A percentile compares a stretch with the other conserved stretches of the same genome.
Conservation (phyloP, 2,329 filamentous ascomycete species). For the Aureobasidium sp. region DNA sequence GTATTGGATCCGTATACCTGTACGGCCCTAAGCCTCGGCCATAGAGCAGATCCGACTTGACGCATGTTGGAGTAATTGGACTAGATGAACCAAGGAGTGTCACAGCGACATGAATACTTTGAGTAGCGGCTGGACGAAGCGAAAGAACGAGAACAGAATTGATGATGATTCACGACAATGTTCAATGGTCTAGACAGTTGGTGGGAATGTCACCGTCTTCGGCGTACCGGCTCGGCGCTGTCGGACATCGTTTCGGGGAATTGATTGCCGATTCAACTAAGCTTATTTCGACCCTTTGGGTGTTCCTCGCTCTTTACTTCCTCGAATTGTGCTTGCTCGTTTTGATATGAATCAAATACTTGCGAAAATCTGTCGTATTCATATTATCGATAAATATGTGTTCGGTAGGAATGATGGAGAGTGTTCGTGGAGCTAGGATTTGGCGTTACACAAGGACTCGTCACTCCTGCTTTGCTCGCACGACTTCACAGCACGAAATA, state of each 20-base stretch:
- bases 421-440: too few relatives aligned
- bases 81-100: not conserved
- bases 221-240: not conserved
- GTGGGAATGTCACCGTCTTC: not conserved
- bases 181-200: not conserved
- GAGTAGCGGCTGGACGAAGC: not conserved
- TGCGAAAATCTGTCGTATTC: too few relatives aligned
- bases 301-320: too few relatives aligned
- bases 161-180: not conserved
- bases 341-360: too few relatives aligned
- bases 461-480: too few relatives aligned
- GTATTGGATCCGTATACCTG: constrained; percentile 82
- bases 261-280: not conserved
- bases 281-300: not conserved
- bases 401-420: too few relatives aligned
- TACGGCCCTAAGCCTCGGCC: constrained; percentile 58
- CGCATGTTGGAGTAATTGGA: not conserved
- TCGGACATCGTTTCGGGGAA: not conserved
- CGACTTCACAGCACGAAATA: too few relatives aligned
- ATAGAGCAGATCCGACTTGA: constrained; percentile 53
- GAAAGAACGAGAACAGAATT: not conserved
- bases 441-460: too few relatives aligned
- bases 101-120: not conserved
- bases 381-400: too few relatives aligned
- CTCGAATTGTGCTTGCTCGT: too few relatives aligned